Evolutionary conservation across 2,329 filamentous ascomycete genomes (phyloP).

Genomic region (Curvularia spicifera): DNA sequence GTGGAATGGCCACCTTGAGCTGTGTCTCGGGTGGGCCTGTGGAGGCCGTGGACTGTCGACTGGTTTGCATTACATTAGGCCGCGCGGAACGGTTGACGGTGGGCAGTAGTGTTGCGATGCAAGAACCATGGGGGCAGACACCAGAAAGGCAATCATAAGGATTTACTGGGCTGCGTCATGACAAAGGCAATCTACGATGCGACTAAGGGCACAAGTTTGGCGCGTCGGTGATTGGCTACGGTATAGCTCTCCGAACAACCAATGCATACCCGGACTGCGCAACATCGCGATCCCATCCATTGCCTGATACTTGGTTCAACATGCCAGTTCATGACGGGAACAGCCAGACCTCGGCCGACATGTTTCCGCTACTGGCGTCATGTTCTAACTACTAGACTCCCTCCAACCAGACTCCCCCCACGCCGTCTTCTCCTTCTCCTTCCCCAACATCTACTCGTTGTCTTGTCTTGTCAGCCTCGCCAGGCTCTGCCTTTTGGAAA

Average conservation of each 20-base stretch:
- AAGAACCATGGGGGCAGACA: slow-evolving; percentile 5
- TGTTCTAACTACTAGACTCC: slow-evolving; percentile 19
- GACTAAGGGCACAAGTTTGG: slow-evolving; percentile 4
- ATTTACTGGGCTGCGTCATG: slow-evolving; percentile 10
- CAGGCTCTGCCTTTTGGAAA: slow-evolving; percentile 16
- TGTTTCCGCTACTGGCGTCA: background rate
- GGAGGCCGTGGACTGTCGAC: background rate
- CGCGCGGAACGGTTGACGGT: slow-evolving; percentile 6
- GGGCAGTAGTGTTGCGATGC: background rate
- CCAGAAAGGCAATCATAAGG: background rate
- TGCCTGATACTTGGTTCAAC: too few species aligned
- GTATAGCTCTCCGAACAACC: slow-evolving; percentile 1
- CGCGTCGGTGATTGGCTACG: slow-evolving; percentile 15
- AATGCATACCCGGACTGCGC: background rate
- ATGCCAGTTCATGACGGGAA: background rate
- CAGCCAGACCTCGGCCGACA: background rate
- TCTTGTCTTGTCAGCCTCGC: slow-evolving; percentile 15
- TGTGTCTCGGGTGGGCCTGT: slow-evolving; percentile 6
- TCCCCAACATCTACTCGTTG: slow-evolving; percentile 22
- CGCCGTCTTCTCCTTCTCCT: slow-evolving; percentile 14
- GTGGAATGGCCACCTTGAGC: slow-evolving; percentile 18
- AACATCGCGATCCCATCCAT: background rate
- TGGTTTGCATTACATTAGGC: slow-evolving; percentile 15
- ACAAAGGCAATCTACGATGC: background rate
- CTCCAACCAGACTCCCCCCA: slow-evolving; percentile 37